These are phyloP conservation scores for Penicillium nordicum DNA, from an alignment of 2,329 filamentous ascomycete species.

Conservation along the genomic window DNA sequence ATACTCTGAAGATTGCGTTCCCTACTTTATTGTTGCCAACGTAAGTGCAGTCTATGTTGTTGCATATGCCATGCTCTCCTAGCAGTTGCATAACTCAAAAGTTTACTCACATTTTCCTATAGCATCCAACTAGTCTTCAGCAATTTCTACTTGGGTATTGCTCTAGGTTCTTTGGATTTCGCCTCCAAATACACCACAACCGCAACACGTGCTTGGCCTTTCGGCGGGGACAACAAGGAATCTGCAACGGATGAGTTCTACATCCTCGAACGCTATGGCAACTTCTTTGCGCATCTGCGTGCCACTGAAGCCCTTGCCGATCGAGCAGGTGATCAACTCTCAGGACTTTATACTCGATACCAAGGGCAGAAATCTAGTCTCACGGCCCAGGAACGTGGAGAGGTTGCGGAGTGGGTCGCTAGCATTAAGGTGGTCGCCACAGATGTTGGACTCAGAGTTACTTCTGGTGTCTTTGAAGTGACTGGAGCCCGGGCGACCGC, in stretches of 20 bases:
- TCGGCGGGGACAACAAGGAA: slow-evolving; percentile 60
- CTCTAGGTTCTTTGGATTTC: slow-evolving; percentile 55
- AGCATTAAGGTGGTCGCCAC: slow-evolving; percentile 62
- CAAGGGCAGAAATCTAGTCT: slow-evolving; percentile 42
- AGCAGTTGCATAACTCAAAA: background rate
- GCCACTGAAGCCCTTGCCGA: slow-evolving; percentile 60
- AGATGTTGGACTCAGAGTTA: slow-evolving; percentile 57
- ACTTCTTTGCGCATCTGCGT: slow-evolving; percentile 60
- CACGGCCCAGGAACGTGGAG: slow-evolving; percentile 54
- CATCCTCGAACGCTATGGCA: slow-evolving; percentile 62
- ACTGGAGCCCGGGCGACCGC: slow-evolving; percentile 59
- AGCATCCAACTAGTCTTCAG: slow-evolving; percentile 63
- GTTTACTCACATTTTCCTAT: background rate
- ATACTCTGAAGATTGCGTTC: slow-evolving; percentile 53
- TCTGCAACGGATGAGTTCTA: slow-evolving; percentile 62
- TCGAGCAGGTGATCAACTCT: slow-evolving; percentile 50
- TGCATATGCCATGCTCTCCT: background rate
- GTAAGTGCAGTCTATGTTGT: slow-evolving; percentile 29
- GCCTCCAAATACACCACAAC: slow-evolving; percentile 57
- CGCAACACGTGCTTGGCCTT: slow-evolving; percentile 62
- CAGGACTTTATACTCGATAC: slow-evolving; percentile 48
- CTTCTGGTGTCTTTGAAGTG: slow-evolving; percentile 62
- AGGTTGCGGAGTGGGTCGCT: slow-evolving; percentile 61
- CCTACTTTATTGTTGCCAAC: slow-evolving; percentile 59
- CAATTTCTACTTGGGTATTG: slow-evolving; percentile 65